Percentiles rank a stretch among this genome's conserved stretches.
Evolutionary conservation across 148 eudicot species (phyloP).

Genomic region (Fallopia convolvulus): DNA sequence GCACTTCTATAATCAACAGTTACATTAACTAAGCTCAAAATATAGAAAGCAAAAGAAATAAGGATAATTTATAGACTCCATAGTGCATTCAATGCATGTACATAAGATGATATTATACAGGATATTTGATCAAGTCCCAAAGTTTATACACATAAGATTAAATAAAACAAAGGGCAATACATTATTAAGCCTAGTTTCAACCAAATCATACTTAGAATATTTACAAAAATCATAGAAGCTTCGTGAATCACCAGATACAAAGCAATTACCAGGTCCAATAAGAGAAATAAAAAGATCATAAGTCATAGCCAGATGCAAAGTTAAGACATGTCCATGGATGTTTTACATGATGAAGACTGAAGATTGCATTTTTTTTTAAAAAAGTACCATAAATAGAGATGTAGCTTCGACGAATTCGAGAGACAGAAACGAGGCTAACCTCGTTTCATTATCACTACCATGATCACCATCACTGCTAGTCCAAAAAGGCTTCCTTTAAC

Average conservation of each 20-base stretch:
- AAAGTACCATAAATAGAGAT: neutral
- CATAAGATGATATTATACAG: too few relatives aligned
- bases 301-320: neutral
- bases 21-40: too few relatives aligned
- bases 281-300: neutral
- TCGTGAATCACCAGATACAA: neutral
- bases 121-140: too few relatives aligned
- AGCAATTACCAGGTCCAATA: neutral
- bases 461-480: slow-evolving; percentile 67
- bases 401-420: slow-evolving; percentile 47
- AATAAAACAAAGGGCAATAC: too few relatives aligned
- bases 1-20: too few relatives aligned
- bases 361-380: neutral
- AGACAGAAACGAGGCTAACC: slow-evolving; percentile 13
- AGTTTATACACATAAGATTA: too few relatives aligned
- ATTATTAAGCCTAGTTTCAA: neutral
- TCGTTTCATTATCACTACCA: slow-evolving; percentile 53
- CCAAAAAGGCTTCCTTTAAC: slow-evolving; percentile 50
- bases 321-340: neutral
- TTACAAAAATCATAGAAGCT: neutral
- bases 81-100: neutral
- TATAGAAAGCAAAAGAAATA: too few relatives aligned
- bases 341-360: neutral
- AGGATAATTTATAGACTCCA: too few relatives aligned
- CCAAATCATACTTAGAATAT: neutral